Evolutionary conservation across 2,329 filamentous ascomycete species (phyloP), one percentile per base, ranked within the genome.

Genomic region (Penicillium sp.): DNA sequence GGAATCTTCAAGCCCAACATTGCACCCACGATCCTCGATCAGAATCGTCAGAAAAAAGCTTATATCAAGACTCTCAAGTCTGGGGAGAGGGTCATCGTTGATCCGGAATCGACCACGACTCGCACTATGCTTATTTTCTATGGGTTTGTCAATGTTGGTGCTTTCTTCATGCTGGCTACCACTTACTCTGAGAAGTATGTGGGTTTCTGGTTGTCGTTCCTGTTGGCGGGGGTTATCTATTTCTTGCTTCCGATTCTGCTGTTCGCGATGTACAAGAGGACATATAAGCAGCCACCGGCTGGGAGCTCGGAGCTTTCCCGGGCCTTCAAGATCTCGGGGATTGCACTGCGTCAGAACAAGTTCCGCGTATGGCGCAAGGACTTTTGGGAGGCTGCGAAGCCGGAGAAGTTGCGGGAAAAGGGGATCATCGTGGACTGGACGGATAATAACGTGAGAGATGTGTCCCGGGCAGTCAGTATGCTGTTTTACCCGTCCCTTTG

Each of bases 21-120:
- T 1, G 72, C 78, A 4, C 79, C 79, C 1, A 73, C 71, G 0
- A 65, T 82, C 0, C 67, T 81, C 35, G 79, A 82, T 53, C 80
- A 82, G 56, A 66, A 79, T 58, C 75, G 77, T 19, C 47, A 59
- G 14, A 57, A 66, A 60, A 74, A 72, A 33, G 68, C 75, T 4
- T 79, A 79, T 55, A 74, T 76, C 18, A 78, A 77, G 61, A 74
- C 73, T 1, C 72, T 82, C 6, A 72, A 76, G 55, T 75, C 11
- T 16, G 79, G 79, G 1, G 79, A 81, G 61, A 75, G 73, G 56
- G 78, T 80, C 33, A 76, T 82, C 33, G 76, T 82, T 16, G 80
- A 82, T 52, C 80, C 79, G 0, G 79, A 80, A 60, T 70, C 73
- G 2, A 82, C 79, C 0, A 70, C 78, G 2, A 74, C 71, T 27